phyloP scores from a whole-genome alignment of 1,284 basidiomycete genomes.

The Paramarasmius palmivorus region DNA sequence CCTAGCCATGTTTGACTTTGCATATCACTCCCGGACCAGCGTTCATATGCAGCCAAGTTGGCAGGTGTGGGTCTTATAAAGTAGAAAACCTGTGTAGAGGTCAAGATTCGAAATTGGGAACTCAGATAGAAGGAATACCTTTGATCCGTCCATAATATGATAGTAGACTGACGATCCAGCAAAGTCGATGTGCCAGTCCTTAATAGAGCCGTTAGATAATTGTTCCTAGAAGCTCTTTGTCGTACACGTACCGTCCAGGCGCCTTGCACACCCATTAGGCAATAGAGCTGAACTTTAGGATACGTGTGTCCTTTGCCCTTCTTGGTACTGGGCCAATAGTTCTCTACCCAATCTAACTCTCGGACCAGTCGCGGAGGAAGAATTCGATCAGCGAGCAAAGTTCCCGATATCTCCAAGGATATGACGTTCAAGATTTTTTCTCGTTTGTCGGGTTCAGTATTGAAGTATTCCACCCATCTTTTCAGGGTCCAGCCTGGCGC shows the following conservation, averaged over 20 bases:
- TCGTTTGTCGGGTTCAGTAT: slow-evolving; percentile 58
- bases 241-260: slow-evolving; percentile 83
- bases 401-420: slow-evolving; percentile 83
- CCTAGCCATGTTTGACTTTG: slow-evolving; percentile 92
- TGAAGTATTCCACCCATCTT: slow-evolving; percentile 90
- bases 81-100: slow-evolving; percentile 75
- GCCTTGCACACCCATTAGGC: slow-evolving; percentile 84
- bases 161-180: slow-evolving; percentile 96
- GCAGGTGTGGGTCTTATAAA: slow-evolving; percentile 89
- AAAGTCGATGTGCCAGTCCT: slow-evolving; percentile 98
- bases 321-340: slow-evolving; percentile 83
- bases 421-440: slow-evolving; percentile 92
- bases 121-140: slow-evolving; percentile 43
- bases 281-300: slow-evolving; percentile 96
- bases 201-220: slow-evolving; percentile 3
- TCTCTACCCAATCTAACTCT: slow-evolving; percentile 96
- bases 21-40: slow-evolving; percentile 87
- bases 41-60: slow-evolving; percentile 88
- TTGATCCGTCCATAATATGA: slow-evolving; percentile 81
- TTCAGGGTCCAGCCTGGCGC: slow-evolving; percentile 84
- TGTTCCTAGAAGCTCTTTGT: not conserved
- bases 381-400: slow-evolving; percentile 73
- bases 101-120: slow-evolving; percentile 13
- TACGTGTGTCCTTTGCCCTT: slow-evolving; percentile 76
- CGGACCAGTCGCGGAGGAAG: slow-evolving; percentile 83